Evolutionary conservation across 2,329 filamentous ascomycete species (phyloP).

Genomic region (Alternaria burnsii): DNA sequence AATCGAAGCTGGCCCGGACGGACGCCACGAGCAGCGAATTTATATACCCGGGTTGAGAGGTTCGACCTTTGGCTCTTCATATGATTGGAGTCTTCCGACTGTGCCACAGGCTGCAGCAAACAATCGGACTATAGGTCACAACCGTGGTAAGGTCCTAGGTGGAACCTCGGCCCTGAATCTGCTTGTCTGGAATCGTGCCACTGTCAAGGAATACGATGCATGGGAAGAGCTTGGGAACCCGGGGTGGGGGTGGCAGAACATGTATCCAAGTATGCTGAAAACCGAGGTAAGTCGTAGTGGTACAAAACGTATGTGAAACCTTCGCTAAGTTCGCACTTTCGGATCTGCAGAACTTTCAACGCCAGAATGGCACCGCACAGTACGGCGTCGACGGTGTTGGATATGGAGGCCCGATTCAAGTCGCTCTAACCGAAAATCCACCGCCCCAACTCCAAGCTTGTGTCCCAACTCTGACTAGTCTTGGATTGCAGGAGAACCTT

Average conservation of each 20-base stretch:
- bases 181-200: slow-evolving; percentile 46
- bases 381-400: slow-evolving; percentile 38
- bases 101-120: slow-evolving; percentile 52
- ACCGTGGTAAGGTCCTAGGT: slow-evolving; percentile 41
- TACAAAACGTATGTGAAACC: neutral
- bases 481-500: slow-evolving; percentile 53
- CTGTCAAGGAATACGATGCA: slow-evolving; percentile 54
- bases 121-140: slow-evolving; percentile 31
- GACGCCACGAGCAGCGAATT: slow-evolving; percentile 29
- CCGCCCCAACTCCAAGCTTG: slow-evolving; percentile 55
- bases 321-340: neutral
- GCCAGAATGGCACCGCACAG: slow-evolving; percentile 21
- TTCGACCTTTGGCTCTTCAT: slow-evolving; percentile 27
- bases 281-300: neutral
- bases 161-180: slow-evolving; percentile 48
- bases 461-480: slow-evolving; percentile 57
- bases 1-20: slow-evolving; percentile 37
- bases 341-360: slow-evolving; percentile 37
- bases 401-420: slow-evolving; percentile 40
- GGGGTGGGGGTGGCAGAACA: slow-evolving; percentile 62
- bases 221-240: slow-evolving; percentile 66
- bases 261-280: slow-evolving; percentile 46
- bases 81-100: slow-evolving; percentile 54
- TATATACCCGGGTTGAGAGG: slow-evolving; percentile 32
- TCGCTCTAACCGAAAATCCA: slow-evolving; percentile 52